Base-by-base conservation (phyloP, 768 basidiomycete species). In the Podaxis sp. region DNA sequence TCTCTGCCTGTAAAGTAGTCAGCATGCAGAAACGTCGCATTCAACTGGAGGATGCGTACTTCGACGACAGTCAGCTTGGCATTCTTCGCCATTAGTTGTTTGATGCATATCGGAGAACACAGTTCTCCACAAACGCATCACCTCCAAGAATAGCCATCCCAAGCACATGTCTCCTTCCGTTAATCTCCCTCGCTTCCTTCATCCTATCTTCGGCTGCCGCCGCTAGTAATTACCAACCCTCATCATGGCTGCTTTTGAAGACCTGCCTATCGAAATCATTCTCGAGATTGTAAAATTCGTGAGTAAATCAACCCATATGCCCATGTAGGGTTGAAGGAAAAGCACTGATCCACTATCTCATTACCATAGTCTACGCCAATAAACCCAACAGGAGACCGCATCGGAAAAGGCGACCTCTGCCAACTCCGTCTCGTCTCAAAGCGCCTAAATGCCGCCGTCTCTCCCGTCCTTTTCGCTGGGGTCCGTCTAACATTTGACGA, bases 71-170 rank as follows among this genome's bases (percentile, higher is more conserved):
- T 96, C 55, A 95, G 69, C 68, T 88, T 91, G 1, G 95, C 95
- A 55, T 92, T 92, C 69, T 91, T 88, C 1, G 90, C 95, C 94
- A 96, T 96, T 17, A 97, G 74, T 96, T 96, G 71, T 96, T 89
- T 49, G 93, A 86, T 10, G 94, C 82, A 71, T 92, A 95, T 64
- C 93, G 93, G 82, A 97, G 96, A 44, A 95, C 86, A 68, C 89
- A 90, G 74, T 96, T 97, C 1, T 95, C 95, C 49, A 97, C 78
- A 72, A 97, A 88, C 8, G 95, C 94, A 66, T 93, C 86, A 73
- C 93, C 91, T 13, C 89, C 91, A 15, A 83, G 77, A 64, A 95
- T 84, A 6, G 91, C 87, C 15, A 87, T 84, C 74, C 96, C 95
- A 74, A 96, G 76, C 30, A 96, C 77, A 75, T 88, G 96, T 71